Base-by-base conservation (phyloP, 1,284 basidiomycete genomes). In the Stereum hirsutum region DNA sequence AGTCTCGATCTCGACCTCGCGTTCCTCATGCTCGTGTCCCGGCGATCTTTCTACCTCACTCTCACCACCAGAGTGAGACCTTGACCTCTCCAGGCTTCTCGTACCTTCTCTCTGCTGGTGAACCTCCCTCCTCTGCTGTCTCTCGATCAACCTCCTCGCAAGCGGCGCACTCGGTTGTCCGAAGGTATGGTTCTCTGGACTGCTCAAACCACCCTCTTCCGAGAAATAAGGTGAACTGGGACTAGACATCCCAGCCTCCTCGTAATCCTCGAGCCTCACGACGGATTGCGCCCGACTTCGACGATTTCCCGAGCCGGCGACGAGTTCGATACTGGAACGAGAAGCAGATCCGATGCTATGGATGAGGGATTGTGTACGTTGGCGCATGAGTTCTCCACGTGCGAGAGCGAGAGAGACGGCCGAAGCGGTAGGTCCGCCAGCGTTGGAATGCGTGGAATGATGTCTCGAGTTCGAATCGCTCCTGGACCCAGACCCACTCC, bases 181-280 rank as follows among this genome's bases (percentile, higher is more conserved):
- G 57, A 85, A 85, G 6, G 82, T 85, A 55, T 84, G 69, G 56
- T 82, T 83, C 54, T 83, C 81, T 0, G 65, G 66, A 40, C 68
- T 72, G 51, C 75, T 77, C 35, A 64, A 38, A 3, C 15, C 15
- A 6, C 64, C 69, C 48, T 71, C 68, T 28, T 74, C 75, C 46
- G 67, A 65, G 46, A 59, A 54, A 46, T 65, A 67, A 25, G 57
- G 62, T 50, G 54, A 64, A 49, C 43, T 39, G 21, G 40, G 44
- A 20, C 37, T 40, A 23, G 10, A n/a, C 28, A 15, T 31, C 4
- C 15, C 28, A 6, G 33, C 34, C 21, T 42, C 46, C 10, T 51
- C 50, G 5, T 44, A 43, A 19, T 63, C 62, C 25, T 57, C 57
- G 24, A 83, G 62, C 41, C 80, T 63, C 20, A 72, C 73, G 65